These are phyloP conservation scores for Lasiosphaeria hispida DNA, from an alignment of 495 filamentous ascomycete species.

Conservation along the genomic window DNA sequence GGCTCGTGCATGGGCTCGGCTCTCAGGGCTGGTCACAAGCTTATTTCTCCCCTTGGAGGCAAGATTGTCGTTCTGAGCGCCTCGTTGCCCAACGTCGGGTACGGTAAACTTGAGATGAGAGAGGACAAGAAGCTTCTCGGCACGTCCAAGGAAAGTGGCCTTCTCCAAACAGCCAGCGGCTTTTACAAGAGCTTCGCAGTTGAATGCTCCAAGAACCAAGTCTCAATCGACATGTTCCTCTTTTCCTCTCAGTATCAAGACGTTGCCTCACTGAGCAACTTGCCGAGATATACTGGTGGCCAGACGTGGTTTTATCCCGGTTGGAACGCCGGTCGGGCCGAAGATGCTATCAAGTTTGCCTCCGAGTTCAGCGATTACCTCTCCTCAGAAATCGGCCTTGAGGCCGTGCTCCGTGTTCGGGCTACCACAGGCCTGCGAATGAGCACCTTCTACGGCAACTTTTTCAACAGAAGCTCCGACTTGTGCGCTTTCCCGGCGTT, in stretches of 20 bases:
- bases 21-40: constrained; percentile 86
- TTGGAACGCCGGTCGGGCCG: constrained; percentile 88
- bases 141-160: constrained; percentile 81
- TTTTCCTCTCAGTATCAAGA: constrained; percentile 98
- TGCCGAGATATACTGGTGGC: constrained; percentile 93
- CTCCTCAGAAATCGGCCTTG: constrained; percentile 90
- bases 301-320: constrained; percentile 99
- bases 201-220: constrained; percentile 97
- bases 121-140: constrained; percentile 97
- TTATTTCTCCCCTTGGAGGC: constrained; percentile 88
- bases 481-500: constrained; percentile 97
- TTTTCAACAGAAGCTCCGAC: constrained; percentile 97
- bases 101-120: constrained; percentile 86
- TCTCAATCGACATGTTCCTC: constrained; percentile 98
- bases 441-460: constrained; percentile 98
- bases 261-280: constrained; percentile 89
- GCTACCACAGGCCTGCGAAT: constrained; percentile 94
- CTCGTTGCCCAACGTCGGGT: constrained; percentile 84
- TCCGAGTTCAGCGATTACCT: constrained; percentile 94
- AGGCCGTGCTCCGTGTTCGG: constrained; percentile 92
- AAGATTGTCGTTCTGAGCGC: constrained; percentile 91
- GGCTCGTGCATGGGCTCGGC: constrained; percentile 91
- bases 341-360: constrained; percentile 97
- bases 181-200: constrained; percentile 99
- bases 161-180: constrained; percentile 86